Base-by-base conservation (phyloP, 495 filamentous ascomycete genomes). In the Penicillium bialowiezense region DNA sequence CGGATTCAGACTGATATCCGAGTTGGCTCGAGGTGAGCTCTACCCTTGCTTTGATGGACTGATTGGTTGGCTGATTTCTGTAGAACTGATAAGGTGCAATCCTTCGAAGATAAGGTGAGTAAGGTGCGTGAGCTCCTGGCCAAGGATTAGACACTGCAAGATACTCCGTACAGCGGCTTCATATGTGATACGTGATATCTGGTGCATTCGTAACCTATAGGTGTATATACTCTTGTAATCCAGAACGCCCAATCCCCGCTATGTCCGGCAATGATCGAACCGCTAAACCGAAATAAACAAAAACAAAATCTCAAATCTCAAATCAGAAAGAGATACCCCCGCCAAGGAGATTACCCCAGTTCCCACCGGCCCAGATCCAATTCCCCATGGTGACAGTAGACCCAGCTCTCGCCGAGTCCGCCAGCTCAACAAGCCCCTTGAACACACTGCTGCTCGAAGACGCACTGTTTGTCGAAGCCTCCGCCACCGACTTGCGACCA, bases 1-100 rank as follows among this genome's bases (percentile, higher is more conserved):
- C 69, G 93, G 19, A 85, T 97, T 23, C 93, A 98, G 72, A 87
- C 82, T 33, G 90, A 93, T 67, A 95, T 97, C 67, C 77, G 92
- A 2, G 82, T 87, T 38, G 93, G 93, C 5, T 86, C 87, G 44
- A 85, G 89, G 89, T 91, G 62, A 53, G 74, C 67, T 74, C 67
- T 37, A 8, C 38, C 20, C 12, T 21, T 23, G 23, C 23, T 8
- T n/a, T n/a, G n/a, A 8, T 26, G 23, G 23, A 26, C n/a, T 26
- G 4, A 26, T 26, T 8, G 4, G 8, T 3, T 26, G 4, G 17
- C 31, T 23, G 10, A 52, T 44, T 48, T 18, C 2, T n/a, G 18
- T 47, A 83, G 86, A 60, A 87, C 76, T 37, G 86, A 89, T 62
- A 88, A 88, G 69, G 73, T 68, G 55, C 86, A 89, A 63, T 70